Evolutionary conservation across 2,329 filamentous ascomycete species (phyloP).

Genomic region (Penicillium sp.): DNA sequence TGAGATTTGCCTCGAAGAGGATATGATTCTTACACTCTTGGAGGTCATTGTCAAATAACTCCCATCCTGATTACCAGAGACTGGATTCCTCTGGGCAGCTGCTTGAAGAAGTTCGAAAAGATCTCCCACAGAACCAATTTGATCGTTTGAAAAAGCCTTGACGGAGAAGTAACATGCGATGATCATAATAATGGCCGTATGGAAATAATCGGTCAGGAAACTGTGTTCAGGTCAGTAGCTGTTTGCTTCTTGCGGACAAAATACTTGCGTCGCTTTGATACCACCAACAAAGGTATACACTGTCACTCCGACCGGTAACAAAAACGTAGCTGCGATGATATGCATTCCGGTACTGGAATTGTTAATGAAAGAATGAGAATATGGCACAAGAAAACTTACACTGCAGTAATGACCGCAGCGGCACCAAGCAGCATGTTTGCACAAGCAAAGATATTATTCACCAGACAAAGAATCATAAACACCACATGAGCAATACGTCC

Average conservation of each 20-base stretch:
- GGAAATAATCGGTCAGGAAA: constrained; percentile 55
- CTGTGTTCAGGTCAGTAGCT: constrained; percentile 19
- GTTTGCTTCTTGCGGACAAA: not conserved
- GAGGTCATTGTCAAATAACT: constrained; percentile 60
- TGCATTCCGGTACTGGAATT: constrained; percentile 49
- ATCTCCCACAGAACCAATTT: constrained; percentile 51
- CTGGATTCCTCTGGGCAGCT: constrained; percentile 47
- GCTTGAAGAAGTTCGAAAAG: constrained; percentile 55
- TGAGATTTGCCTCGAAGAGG: accelerated
- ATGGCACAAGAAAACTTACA: constrained; percentile 21
- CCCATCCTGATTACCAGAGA: constrained; percentile 55
- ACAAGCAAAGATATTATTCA: constrained; percentile 57
- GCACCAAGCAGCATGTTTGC: constrained; percentile 56
- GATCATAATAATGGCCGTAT: constrained; percentile 57
- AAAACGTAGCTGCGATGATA: constrained; percentile 52
- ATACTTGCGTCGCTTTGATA: constrained; percentile 40
- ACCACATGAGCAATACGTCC: constrained; percentile 50
- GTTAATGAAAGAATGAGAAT: not conserved
- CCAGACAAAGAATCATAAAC: constrained; percentile 54
- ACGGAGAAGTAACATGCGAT: constrained; percentile 54
- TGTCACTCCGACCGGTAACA: constrained; percentile 43
- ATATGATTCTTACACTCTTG: constrained; percentile 45
- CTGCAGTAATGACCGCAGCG: constrained; percentile 44
- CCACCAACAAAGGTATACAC: constrained; percentile 44
- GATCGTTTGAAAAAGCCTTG: constrained; percentile 47